Evolutionary conservation across 106 monocot genomes (phyloP), one percentile per base, ranked within the genome.

Genomic region (Acorus gramineus): DNA sequence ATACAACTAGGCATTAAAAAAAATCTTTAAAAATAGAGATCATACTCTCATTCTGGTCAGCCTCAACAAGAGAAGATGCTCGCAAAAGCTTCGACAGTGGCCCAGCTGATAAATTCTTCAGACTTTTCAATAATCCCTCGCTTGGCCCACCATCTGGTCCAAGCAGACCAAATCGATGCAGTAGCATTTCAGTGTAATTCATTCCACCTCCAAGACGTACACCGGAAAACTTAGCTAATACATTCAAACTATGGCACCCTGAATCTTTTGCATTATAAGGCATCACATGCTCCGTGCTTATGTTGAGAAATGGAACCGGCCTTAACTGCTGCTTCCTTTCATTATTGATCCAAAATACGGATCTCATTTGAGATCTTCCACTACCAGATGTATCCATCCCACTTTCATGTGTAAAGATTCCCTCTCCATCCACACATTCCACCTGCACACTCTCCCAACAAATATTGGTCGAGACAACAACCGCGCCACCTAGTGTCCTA

Each of bases 121-220:
- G 65, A 69, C 87, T 87, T 83, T 79, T 92, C n/a, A 68, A 64
- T 7, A 98, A 72, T 11, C 83, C 80, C 12, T 91, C 91, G 44
- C 91, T 83, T 68, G 96, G 96, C 43, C 91, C 87, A 71, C 96
- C 91, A 77, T 98, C 90, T 65, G 81, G 78, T 11, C 87, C 96
- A 66, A 98, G 69, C 57, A 98, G 77, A 59, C 85, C 96, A 83
- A 98, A 98, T 50, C 77, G 85, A 85, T 98, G 91, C 50, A 98
- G 74, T 70, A 98, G 65, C 65, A 83, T 74, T 74, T 98, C 96
- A 44, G 85, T 79, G 49, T 98, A 98, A 73, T 76, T 85, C 85
- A 98, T 98, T 62, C 96, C 96, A 44, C 96, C 96, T 68, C 96
- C 91, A 74, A 98, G 91, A 8, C 96, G 84, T 12, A 98, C 83